Conservation (phyloP, 805 yeast species). For the Kodamaea kaohsiungensis region DNA sequence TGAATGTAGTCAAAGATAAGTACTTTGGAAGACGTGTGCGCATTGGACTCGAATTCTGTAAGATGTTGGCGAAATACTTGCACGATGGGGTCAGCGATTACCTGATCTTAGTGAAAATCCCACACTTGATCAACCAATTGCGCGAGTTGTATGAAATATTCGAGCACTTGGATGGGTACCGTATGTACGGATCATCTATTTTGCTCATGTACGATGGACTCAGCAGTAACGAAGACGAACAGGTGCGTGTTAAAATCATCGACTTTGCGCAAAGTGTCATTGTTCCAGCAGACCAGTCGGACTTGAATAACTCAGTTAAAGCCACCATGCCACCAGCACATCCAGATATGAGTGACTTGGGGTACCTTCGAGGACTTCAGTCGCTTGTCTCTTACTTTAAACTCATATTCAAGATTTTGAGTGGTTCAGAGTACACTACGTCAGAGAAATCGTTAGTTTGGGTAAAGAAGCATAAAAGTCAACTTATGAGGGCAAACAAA, state of each 20-base stretch:
- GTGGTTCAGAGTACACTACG: constrained; percentile 40
- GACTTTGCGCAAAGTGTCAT: constrained; percentile 95
- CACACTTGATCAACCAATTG: constrained; percentile 60
- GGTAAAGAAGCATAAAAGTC: constrained; percentile 14
- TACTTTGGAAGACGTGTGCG: constrained; percentile 83
- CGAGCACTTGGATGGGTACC: constrained; percentile 61
- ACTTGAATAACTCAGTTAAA: constrained; percentile 3
- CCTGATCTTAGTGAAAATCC: constrained; percentile 67
- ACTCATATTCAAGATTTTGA: constrained; percentile 55
- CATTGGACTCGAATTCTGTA: constrained; percentile 75
- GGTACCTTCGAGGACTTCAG: constrained; percentile 79
- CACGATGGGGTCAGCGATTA: constrained; percentile 67
- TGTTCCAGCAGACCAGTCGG: constrained; percentile 49
- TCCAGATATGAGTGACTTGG: constrained; percentile 66
- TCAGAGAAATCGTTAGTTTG: constrained; percentile 17
- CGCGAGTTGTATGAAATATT: constrained; percentile 60
- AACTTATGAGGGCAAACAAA: constrained; percentile 20
- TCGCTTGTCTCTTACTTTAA: constrained; percentile 72
- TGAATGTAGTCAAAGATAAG: constrained; percentile 69
- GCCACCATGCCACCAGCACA: constrained; percentile 71
- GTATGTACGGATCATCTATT: constrained; percentile 90
- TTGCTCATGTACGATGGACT: constrained; percentile 86
- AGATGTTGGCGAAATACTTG: constrained; percentile 70
- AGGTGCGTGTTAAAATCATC: constrained; percentile 65
- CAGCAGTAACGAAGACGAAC: constrained; percentile 12